Conservation (phyloP, 805 yeast genomes). For the Citeromyces nyonsensis region DNA sequence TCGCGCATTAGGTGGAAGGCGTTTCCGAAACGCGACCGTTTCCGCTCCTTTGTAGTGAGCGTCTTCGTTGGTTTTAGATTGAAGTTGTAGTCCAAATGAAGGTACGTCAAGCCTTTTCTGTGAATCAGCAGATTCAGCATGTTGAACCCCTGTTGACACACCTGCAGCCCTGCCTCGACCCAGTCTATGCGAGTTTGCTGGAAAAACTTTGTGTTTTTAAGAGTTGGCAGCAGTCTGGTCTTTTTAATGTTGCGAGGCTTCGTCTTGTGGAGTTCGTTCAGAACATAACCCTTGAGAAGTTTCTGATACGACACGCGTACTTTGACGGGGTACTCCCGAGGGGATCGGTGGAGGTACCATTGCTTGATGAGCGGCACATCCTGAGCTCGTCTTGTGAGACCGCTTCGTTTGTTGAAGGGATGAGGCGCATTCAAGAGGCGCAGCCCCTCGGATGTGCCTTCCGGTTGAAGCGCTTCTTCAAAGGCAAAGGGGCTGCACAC, state of each 20-base stretch:
- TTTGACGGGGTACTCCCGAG: constrained; percentile 47
- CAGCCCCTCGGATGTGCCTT: constrained; percentile 39
- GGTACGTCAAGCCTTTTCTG: constrained; percentile 76
- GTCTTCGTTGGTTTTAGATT: constrained; percentile 94
- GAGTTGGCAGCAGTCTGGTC: constrained; percentile 42
- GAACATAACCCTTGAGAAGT: constrained; percentile 59
- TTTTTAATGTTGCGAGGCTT: constrained; percentile 27
- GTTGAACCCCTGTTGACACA: constrained; percentile 85
- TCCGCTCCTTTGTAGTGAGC: constrained; percentile 88
- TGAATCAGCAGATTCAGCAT: constrained; percentile 86
- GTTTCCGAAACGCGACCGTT: constrained; percentile 89
- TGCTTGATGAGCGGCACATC: constrained; percentile 76
- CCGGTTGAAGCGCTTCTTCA: constrained; percentile 26
- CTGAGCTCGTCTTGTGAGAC: constrained; percentile 65
- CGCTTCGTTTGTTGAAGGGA: constrained; percentile 72
- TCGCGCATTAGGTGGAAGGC: constrained; percentile 92
- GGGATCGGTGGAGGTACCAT: constrained; percentile 65
- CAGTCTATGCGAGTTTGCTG: constrained; percentile 89
- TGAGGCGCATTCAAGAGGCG: constrained; percentile 67
- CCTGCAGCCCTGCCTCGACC: constrained; percentile 96
- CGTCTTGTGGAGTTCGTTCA: constrained; percentile 47
- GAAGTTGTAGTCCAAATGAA: constrained; percentile 91
- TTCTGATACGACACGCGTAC: constrained; percentile 83
- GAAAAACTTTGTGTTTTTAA: constrained; percentile 73
- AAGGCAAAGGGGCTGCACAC: constrained; percentile 32